Evolutionary conservation across 2,329 filamentous ascomycete species (phyloP).

Genomic region (Aureobasidium subglaciale): DNA sequence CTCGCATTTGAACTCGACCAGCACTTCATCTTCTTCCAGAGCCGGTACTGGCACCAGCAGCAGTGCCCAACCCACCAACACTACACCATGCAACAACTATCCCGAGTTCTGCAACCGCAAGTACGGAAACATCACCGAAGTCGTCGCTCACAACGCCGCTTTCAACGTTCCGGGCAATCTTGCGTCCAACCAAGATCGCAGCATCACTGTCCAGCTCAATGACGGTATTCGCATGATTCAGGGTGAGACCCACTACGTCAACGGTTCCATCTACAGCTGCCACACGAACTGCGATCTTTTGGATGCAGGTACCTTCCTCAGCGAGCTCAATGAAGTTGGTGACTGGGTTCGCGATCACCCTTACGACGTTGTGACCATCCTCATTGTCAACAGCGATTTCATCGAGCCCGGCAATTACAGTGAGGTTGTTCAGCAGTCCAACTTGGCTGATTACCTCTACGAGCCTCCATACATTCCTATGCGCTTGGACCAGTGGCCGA

Average conservation of each 20-base stretch:
- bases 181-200: slow-evolving; percentile 66
- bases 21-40: slow-evolving; percentile 28
- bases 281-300: slow-evolving; percentile 78
- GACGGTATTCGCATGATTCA: slow-evolving; percentile 65
- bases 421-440: slow-evolving; percentile 61
- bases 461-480: slow-evolving; percentile 64
- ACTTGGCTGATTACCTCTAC: slow-evolving; percentile 67
- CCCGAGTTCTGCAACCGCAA: slow-evolving; percentile 67
- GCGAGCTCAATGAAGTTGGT: slow-evolving; percentile 62
- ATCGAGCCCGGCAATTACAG: slow-evolving; percentile 59
- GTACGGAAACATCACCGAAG: slow-evolving; percentile 75
- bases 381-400: slow-evolving; percentile 78
- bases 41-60: slow-evolving; percentile 23
- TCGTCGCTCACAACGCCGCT: slow-evolving; percentile 74
- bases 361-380: slow-evolving; percentile 79
- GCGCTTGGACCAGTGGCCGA: slow-evolving; percentile 72
- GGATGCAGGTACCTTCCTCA: slow-evolving; percentile 69
- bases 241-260: slow-evolving; percentile 51
- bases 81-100: slow-evolving; percentile 67
- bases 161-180: slow-evolving; percentile 65
- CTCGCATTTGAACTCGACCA: slow-evolving; percentile 37
- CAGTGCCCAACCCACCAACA: slow-evolving; percentile 52
- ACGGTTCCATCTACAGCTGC: slow-evolving; percentile 65
- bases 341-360: slow-evolving; percentile 70
- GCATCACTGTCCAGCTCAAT: slow-evolving; percentile 64